A percentile compares a stretch with the other conserved stretches of the same genome.
phyloP scores from a whole-genome alignment of 768 basidiomycete genomes.

The Harrya chromipes region DNA sequence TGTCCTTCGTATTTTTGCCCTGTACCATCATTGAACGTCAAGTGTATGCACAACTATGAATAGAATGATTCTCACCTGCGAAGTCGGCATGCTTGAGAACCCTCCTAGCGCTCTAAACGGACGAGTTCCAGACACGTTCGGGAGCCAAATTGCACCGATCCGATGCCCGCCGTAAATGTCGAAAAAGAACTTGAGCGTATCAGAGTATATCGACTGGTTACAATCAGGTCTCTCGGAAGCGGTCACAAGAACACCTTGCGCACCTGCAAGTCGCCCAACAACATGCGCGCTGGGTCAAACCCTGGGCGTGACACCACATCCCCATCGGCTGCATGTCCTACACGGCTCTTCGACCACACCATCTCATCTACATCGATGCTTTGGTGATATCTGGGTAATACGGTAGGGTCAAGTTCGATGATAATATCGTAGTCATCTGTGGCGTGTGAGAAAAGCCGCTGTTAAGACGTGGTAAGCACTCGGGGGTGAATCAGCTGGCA shows the following conservation, averaged over 20 bases:
- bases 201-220: slow-evolving; percentile 62
- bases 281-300: slow-evolving; percentile 72
- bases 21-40: slow-evolving; percentile 10
- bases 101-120: slow-evolving; percentile 81
- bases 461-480: slow-evolving; percentile 2
- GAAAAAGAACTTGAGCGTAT: slow-evolving; percentile 80
- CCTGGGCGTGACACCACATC: slow-evolving; percentile 48
- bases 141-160: slow-evolving; percentile 88
- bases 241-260: slow-evolving; percentile 13
- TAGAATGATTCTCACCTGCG: slow-evolving; percentile 27
- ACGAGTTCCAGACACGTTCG: slow-evolving; percentile 54
- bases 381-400: slow-evolving; percentile 73
- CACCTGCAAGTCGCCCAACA: slow-evolving; percentile 75
- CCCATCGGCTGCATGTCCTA: slow-evolving; percentile 29
- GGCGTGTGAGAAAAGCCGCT: slow-evolving; percentile 88
- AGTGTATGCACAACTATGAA: neutral
- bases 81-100: slow-evolving; percentile 64
- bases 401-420: slow-evolving; percentile 63
- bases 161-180: slow-evolving; percentile 76
- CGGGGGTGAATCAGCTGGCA: neutral
- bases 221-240: slow-evolving; percentile 1
- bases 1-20: slow-evolving; percentile 35
- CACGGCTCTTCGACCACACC: slow-evolving; percentile 41
- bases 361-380: slow-evolving; percentile 52
- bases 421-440: slow-evolving; percentile 83